Percentiles rank a stretch among this genome's conserved stretches.
These are phyloP conservation scores for Chrysanthemum lavandulifolium DNA, from an alignment of 129 eudicot genomes.

Conservation along the genomic window DNA sequence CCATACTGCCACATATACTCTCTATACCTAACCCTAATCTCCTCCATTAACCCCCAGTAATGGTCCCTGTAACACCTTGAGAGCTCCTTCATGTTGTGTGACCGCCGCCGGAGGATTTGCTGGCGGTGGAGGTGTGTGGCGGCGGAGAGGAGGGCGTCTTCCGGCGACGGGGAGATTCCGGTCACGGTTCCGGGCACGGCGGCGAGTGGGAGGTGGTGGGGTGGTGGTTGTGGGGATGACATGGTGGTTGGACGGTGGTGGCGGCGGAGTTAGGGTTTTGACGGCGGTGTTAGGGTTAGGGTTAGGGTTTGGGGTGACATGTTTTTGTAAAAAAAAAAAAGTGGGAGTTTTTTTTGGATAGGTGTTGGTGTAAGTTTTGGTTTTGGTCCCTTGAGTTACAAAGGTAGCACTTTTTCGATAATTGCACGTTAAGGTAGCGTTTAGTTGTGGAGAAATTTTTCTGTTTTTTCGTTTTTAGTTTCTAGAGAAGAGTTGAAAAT, in stretches of 20 bases:
- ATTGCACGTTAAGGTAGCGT: too few relatives aligned
- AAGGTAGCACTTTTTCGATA: too few relatives aligned
- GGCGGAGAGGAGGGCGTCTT: conserved; percentile 33
- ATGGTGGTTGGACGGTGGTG: not conserved
- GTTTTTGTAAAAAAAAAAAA: too few relatives aligned
- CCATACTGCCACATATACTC: conserved; percentile 61
- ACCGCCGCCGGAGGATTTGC: conserved; percentile 44
- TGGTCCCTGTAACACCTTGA: conserved; percentile 44
- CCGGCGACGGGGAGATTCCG: conserved; percentile 25
- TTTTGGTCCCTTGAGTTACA: too few relatives aligned
- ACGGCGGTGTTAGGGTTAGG: conserved; percentile 37
- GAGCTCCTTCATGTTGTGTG: conserved; percentile 35
- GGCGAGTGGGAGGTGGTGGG: not conserved
- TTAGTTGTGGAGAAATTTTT: too few relatives aligned
- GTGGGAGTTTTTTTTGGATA: too few relatives aligned
- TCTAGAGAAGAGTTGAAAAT: too few relatives aligned
- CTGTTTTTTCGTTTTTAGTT: too few relatives aligned
- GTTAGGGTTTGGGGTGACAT: conserved; percentile 3
- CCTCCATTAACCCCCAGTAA: conserved; percentile 58
- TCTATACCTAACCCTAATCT: conserved; percentile 36
- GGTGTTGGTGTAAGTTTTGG: too few relatives aligned
- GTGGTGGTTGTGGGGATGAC: not conserved
- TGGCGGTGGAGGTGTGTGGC: conserved; percentile 40
- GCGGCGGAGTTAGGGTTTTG: conserved; percentile 34
- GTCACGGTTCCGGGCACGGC: conserved; percentile 4